Evolutionary conservation across 345 rosid species (phyloP).

Genomic region (Acer saccharum): DNA sequence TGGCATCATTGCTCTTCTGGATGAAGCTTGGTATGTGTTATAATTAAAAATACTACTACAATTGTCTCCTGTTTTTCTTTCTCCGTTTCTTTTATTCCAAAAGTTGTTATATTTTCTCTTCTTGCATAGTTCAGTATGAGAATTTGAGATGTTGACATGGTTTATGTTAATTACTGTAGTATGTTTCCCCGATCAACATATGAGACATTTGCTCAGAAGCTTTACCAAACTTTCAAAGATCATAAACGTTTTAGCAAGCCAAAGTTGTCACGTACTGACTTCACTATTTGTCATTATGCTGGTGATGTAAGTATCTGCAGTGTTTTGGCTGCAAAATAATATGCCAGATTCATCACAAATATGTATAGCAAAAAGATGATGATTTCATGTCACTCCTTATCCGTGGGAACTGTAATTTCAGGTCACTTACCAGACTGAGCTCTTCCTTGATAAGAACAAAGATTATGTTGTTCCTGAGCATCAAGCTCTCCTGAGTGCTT

Average conservation of each 20-base stretch:
- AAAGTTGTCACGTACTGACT: conserved; percentile 88
- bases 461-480: conserved; percentile 96
- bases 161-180: conserved; percentile 45
- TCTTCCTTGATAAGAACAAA: conserved; percentile 92
- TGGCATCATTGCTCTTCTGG: conserved; percentile 95
- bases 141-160: conserved; percentile 21
- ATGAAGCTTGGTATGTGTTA: conserved; percentile 90
- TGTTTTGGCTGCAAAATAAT: conserved; percentile 7
- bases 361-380: conserved; percentile 6
- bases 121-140: conserved; percentile 9
- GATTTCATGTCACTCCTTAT: conserved; percentile 1
- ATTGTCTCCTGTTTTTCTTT: conserved; percentile 2
- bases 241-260: conserved; percentile 93
- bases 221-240: conserved; percentile 85
- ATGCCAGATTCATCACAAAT: conserved; percentile 7
- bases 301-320: conserved; percentile 76
- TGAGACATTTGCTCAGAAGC: conserved; percentile 94
- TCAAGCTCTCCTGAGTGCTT: conserved; percentile 79
- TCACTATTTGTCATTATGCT: conserved; percentile 94
- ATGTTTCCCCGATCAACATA: conserved; percentile 98
- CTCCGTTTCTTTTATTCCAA: background rate
- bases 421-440: conserved; percentile 97
- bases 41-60: background rate
- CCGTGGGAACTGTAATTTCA: conserved; percentile 26
- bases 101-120: conserved; percentile 11